phyloP scores from a whole-genome alignment of 768 basidiomycete genomes.

The Boletus bicolor region DNA sequence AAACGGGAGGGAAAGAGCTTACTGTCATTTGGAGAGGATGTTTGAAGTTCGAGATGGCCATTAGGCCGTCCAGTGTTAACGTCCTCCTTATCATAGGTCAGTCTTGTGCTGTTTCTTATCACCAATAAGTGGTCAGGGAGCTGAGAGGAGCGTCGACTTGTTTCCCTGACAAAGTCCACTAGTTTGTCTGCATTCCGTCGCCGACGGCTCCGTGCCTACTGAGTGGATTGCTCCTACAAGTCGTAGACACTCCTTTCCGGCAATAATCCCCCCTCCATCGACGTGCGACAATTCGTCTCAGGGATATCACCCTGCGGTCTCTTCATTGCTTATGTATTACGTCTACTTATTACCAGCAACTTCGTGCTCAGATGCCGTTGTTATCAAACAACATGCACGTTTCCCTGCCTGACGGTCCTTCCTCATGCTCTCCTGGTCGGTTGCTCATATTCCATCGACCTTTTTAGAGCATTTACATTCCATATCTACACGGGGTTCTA shows the following conservation, averaged over 20 bases:
- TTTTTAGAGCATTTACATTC: constrained; percentile 3
- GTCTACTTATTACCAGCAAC: constrained; percentile 5
- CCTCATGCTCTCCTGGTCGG: constrained; percentile 6
- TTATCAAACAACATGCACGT: constrained; percentile 7
- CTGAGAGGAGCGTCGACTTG: neutral
- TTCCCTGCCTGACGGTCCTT: neutral
- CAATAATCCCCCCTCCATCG: neutral
- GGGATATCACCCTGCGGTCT: neutral
- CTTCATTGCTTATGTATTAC: constrained; percentile 9
- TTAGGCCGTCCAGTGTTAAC: neutral
- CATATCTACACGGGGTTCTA: constrained; percentile 1
- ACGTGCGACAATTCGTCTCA: constrained; percentile 1
- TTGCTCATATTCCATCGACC: constrained; percentile 6
- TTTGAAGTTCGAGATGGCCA: constrained; percentile 13
- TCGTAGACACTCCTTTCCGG: neutral
- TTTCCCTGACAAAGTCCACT: neutral
- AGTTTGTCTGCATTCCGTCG: neutral
- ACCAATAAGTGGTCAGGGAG: neutral
- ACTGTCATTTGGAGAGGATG: constrained; percentile 35
- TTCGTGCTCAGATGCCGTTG: constrained; percentile 1
- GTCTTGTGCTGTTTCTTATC: neutral
- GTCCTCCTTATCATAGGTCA: neutral
- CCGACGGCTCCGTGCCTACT: neutral
- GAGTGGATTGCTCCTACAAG: neutral
- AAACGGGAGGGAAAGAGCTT: constrained; percentile 46